These are phyloP conservation scores for Fusarium anthophilum DNA, from an alignment of 2,329 filamentous ascomycete genomes.

Conservation along the genomic window DNA sequence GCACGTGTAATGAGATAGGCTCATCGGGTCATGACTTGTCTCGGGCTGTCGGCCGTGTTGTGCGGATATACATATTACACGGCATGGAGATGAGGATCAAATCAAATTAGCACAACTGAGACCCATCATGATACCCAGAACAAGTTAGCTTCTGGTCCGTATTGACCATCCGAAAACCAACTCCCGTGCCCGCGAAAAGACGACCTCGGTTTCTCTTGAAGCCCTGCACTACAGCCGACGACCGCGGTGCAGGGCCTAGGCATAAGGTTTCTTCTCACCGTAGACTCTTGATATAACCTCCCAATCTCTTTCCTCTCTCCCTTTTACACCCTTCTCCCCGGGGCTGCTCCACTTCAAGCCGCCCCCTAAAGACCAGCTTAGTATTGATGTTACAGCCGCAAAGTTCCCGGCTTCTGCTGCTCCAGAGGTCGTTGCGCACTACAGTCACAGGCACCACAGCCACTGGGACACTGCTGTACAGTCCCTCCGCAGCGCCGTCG, in stretches of 20 bases:
- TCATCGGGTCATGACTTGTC: not conserved
- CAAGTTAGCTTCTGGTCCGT: slow-evolving; percentile 26
- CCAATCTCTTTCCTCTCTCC: slow-evolving; percentile 1
- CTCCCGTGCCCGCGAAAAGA: slow-evolving; percentile 26
- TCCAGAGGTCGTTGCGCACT: slow-evolving; percentile 35
- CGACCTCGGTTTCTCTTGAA: slow-evolving; percentile 36
- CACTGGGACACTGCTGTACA: slow-evolving; percentile 14
- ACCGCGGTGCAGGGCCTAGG: slow-evolving; percentile 31
- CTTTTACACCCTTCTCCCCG: slow-evolving; percentile 36
- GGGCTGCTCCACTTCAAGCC: slow-evolving; percentile 38
- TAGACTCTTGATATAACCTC: slow-evolving; percentile 17
- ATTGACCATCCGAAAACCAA: slow-evolving; percentile 21
- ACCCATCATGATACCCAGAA: slow-evolving; percentile 14
- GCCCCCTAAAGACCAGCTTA: slow-evolving; percentile 17
- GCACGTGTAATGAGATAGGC: not conserved
- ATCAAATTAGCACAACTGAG: slow-evolving; percentile 20
- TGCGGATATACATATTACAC: slow-evolving; percentile 7
- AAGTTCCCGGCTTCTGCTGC: slow-evolving; percentile 26
- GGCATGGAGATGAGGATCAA: not conserved
- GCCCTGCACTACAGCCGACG: slow-evolving; percentile 35
- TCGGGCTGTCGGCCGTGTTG: slow-evolving; percentile 14
- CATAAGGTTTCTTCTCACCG: slow-evolving; percentile 21
- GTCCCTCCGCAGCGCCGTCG: slow-evolving; percentile 9
- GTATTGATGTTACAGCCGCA: slow-evolving; percentile 36
- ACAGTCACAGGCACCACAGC: slow-evolving; percentile 12